phyloP scores from a whole-genome alignment of 257 asterid species.

The Buddleja alternifolia region DNA sequence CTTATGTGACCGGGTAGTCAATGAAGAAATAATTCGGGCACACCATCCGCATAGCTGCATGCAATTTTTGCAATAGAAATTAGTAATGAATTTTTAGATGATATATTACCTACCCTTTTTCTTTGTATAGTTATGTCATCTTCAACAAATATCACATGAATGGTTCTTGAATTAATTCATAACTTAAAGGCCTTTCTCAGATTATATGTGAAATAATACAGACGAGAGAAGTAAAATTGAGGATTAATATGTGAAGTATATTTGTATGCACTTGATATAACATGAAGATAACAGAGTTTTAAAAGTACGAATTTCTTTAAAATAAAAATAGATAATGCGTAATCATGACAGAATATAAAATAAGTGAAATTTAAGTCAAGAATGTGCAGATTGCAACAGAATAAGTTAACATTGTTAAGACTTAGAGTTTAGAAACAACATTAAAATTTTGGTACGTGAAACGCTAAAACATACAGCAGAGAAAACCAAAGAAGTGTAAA shows the following conservation, averaged over 20 bases:
- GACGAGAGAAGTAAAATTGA: no score
- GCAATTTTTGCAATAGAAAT: conserved; percentile 32
- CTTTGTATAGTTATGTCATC: background rate
- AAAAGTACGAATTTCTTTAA: background rate
- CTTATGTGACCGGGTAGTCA: conserved; percentile 80
- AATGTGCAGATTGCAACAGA: background rate
- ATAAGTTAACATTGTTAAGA: background rate
- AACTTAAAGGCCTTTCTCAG: background rate
- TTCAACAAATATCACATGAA: background rate
- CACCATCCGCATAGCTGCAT: conserved; percentile 85
- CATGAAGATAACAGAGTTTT: background rate
- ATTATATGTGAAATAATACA: background rate
- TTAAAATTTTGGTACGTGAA: background rate
- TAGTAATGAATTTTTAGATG: conserved; percentile 18
- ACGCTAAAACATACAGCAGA: background rate
- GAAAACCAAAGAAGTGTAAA: conserved; percentile 3
- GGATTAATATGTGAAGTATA: no score
- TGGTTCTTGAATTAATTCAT: background rate
- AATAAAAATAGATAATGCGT: background rate
- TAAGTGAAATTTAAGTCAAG: background rate
- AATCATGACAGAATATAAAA: background rate
- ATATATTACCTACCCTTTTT: conserved; percentile 1
- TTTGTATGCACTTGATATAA: background rate
- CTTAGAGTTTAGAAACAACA: background rate
- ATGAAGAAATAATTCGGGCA: conserved; percentile 70